These are phyloP conservation scores for Apiotrichum laibachii DNA, from an alignment of 1,284 basidiomycete genomes.

Conservation along the genomic window DNA sequence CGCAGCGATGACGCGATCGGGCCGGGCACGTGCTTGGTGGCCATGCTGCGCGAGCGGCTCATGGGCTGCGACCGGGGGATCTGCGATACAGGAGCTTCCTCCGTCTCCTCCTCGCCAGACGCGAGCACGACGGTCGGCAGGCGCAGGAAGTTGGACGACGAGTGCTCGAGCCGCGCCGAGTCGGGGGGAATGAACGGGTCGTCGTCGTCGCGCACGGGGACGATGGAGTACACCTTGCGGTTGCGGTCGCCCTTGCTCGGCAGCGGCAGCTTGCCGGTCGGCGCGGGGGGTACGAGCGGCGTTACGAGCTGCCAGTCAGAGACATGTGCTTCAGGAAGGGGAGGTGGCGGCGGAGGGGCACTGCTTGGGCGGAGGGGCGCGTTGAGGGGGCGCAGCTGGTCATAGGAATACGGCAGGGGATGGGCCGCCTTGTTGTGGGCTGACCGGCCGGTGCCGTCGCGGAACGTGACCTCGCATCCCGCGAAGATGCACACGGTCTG, in stretches of 20 bases:
- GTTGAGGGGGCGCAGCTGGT: background rate
- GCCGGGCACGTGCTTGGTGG: too few species aligned
- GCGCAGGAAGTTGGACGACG: too few species aligned
- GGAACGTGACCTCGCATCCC: background rate
- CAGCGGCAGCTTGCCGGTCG: background rate
- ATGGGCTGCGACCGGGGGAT: too few species aligned
- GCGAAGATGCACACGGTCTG: too few species aligned
- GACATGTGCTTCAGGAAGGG: background rate
- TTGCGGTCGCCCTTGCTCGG: background rate
- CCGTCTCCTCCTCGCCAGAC: too few species aligned
- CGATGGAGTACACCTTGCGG: background rate
- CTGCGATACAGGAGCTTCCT: too few species aligned
- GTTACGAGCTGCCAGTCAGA: background rate
- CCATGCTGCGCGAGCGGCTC: too few species aligned
- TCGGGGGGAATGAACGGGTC: too few species aligned
- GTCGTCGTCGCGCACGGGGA: background rate
- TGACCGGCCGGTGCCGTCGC: background rate
- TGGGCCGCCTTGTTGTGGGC: background rate
- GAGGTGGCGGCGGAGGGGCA: background rate
- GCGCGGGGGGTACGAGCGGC: background rate
- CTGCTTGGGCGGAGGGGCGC: background rate
- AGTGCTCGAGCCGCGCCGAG: too few species aligned
- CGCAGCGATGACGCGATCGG: too few species aligned
- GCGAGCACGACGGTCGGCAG: too few species aligned
- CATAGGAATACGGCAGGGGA: background rate